These are phyloP conservation scores for Carex cristatella DNA, from an alignment of 176 grass and related monocot species.

Conservation along the genomic window DNA sequence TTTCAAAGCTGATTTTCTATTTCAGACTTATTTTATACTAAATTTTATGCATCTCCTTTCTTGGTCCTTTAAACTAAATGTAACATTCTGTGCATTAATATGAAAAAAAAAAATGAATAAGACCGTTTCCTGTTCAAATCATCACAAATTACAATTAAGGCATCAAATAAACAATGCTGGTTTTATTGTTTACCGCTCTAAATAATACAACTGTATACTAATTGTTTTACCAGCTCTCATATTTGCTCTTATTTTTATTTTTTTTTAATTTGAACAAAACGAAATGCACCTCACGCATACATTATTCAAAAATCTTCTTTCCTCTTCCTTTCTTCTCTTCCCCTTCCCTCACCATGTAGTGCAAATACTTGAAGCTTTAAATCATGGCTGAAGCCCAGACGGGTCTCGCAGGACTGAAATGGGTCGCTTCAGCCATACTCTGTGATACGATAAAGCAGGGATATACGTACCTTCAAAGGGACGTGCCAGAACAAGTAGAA, in stretches of 20 bases:
- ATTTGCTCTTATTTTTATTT: background rate
- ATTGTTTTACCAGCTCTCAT: background rate
- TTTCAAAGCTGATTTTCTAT: background rate
- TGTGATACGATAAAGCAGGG: background rate
- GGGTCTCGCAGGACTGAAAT: background rate
- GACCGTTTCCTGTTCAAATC: too few species aligned
- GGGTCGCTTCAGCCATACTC: background rate
- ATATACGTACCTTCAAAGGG: background rate
- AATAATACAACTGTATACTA: background rate
- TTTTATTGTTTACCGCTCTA: background rate
- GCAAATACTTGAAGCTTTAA: background rate
- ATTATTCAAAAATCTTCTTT: background rate
- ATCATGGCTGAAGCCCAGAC: background rate
- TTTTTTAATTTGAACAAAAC: background rate
- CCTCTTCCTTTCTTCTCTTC: background rate
- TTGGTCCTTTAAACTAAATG: background rate
- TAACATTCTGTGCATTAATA: too few species aligned
- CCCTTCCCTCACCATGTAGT: background rate
- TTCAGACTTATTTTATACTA: background rate
- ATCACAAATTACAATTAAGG: too few species aligned
- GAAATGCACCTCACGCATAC: background rate
- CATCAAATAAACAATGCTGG: background rate
- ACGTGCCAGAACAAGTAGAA: conserved; percentile 2
- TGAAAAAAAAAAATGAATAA: too few species aligned
- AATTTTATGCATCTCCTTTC: background rate